Conservation (phyloP, 352 stramenopile genomes). For the Plasmopara viticola region DNA sequence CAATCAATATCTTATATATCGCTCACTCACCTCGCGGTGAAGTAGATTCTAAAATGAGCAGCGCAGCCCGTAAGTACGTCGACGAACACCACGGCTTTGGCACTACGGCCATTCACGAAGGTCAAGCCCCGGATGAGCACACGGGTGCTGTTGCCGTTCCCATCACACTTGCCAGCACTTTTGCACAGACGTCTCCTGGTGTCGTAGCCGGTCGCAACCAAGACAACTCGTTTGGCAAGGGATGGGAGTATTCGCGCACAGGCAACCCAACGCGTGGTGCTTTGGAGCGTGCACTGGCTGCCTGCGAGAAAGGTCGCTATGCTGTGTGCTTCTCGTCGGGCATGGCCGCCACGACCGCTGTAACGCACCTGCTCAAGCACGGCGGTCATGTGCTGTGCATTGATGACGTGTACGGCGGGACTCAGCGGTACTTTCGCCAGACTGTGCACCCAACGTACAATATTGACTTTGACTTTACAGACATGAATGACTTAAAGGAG, state of each 20-base stretch:
- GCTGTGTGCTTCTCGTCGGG: slow-evolving; percentile 87
- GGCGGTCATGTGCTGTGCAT: slow-evolving; percentile 95
- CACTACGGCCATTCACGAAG: slow-evolving; percentile 79
- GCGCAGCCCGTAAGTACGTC: slow-evolving; percentile 11
- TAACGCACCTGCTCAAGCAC: slow-evolving; percentile 84
- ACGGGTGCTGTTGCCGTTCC: slow-evolving; percentile 81
- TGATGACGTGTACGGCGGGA: slow-evolving; percentile 94
- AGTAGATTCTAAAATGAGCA: too few relatives aligned
- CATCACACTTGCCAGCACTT: slow-evolving; percentile 91
- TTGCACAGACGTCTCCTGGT: slow-evolving; percentile 68
- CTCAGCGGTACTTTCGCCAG: slow-evolving; percentile 91
- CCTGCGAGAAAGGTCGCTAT: slow-evolving; percentile 89
- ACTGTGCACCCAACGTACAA: slow-evolving; percentile 87
- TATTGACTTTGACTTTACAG: slow-evolving; percentile 92
- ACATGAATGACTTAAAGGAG: slow-evolving; percentile 84
- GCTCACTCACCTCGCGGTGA: too few relatives aligned
- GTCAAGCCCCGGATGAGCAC: slow-evolving; percentile 68
- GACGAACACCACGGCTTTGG: slow-evolving; percentile 81
- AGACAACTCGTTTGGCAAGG: slow-evolving; percentile 90
- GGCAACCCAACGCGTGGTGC: slow-evolving; percentile 94
- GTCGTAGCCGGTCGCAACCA: slow-evolving; percentile 72
- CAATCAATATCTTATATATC: too few relatives aligned
- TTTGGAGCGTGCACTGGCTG: slow-evolving; percentile 89
- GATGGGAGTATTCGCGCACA: slow-evolving; percentile 92
- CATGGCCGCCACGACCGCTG: slow-evolving; percentile 83